These are phyloP conservation scores for Capronia coronata DNA, from an alignment of 2,329 filamentous ascomycete species.

Conservation along the genomic window DNA sequence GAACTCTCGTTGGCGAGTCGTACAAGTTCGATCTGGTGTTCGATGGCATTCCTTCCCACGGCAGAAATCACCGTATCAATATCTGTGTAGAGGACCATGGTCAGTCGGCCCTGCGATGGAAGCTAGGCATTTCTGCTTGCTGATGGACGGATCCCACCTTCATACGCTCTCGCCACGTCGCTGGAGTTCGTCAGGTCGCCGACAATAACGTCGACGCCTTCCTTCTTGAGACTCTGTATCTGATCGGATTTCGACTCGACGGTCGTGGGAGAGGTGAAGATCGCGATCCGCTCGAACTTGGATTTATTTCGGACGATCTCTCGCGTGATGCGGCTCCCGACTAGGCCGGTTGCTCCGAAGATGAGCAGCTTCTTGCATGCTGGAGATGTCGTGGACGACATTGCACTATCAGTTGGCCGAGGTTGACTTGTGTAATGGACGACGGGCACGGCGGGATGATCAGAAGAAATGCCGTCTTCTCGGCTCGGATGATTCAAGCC, in stretches of 20 bases:
- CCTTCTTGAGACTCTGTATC: conserved; percentile 42
- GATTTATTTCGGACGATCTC: conserved; percentile 41
- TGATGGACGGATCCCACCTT: conserved; percentile 39
- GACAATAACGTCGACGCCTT: conserved; percentile 49
- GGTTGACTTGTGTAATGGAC: too few species aligned
- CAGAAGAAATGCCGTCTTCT: too few species aligned
- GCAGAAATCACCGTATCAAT: conserved; percentile 61
- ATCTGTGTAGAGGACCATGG: conserved; percentile 23
- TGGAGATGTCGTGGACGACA: conserved; percentile 3
- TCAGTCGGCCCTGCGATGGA: not conserved
- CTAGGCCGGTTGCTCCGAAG: conserved; percentile 50
- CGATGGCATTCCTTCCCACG: conserved; percentile 56
- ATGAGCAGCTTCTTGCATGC: conserved; percentile 37
- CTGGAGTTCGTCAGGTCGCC: conserved; percentile 49
- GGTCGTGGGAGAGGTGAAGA: conserved; percentile 53
- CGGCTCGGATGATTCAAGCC: too few species aligned
- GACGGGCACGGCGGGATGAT: too few species aligned
- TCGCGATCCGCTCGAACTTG: conserved; percentile 46
- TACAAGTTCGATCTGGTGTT: conserved; percentile 56
- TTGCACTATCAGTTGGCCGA: not conserved
- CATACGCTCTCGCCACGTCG: conserved; percentile 51
- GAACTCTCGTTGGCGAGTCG: conserved; percentile 48
- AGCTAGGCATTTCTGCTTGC: too few species aligned
- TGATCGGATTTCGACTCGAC: conserved; percentile 44
- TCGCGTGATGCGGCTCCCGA: conserved; percentile 46